A percentile compares a stretch with the other conserved stretches of the same genome.
These are phyloP conservation scores for Agaricales sp. DNA, from an alignment of 1,284 basidiomycete species.

Conservation along the genomic window DNA sequence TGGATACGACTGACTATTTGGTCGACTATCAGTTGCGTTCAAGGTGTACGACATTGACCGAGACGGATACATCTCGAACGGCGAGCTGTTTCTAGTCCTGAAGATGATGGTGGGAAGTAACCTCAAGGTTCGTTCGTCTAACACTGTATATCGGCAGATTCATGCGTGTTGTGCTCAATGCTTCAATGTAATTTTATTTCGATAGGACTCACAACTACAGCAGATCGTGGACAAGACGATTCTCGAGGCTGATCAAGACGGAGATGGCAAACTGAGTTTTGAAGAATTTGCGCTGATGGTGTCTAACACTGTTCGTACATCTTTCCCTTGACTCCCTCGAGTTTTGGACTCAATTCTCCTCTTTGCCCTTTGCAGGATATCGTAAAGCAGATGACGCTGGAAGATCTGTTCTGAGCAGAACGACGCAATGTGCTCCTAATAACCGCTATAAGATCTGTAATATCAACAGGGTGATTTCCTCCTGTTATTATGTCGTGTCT, in stretches of 20 bases:
- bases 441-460: too few relatives aligned
- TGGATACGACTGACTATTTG: constrained; percentile 13
- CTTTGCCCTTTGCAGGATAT: constrained; percentile 51
- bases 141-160: too few relatives aligned
- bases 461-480: too few relatives aligned
- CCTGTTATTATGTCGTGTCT: too few relatives aligned
- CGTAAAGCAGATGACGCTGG: constrained; percentile 97
- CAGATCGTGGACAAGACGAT: constrained; percentile 99
- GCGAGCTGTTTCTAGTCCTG: constrained; percentile 94
- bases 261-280: constrained; percentile 94
- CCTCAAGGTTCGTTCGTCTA: constrained; percentile 60
- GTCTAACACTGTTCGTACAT: constrained; percentile 73
- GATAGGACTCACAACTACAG: constrained; percentile 92
- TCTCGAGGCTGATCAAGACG: constrained; percentile 98
- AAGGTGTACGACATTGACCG: constrained; percentile 99
- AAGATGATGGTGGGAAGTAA: constrained; percentile 99
- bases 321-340: neutral
- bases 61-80: constrained; percentile 97
- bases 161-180: constrained; percentile 1
- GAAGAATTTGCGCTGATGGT: constrained; percentile 97
- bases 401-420: constrained; percentile 75
- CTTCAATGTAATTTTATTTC: constrained; percentile 8
- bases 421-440: too few relatives aligned
- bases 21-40: constrained; percentile 67
- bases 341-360: constrained; percentile 1